These are phyloP conservation scores for Vitis vinifera DNA, from an alignment of 164 flowering plant genomes.

Conservation along the genomic window ASM3070453v1 NC_081814.1:6305501-6306000, in stretches of 20 bases:
- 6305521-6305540: no score
- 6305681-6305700: no score
- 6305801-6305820: conserved; percentile 69
- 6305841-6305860: conserved; percentile 77
- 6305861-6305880: conserved; percentile 72
- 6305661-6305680: no score
- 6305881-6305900: conserved; percentile 65
- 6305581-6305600: no score
- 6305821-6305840: conserved; percentile 67
- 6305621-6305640: no score
- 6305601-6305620: no score
- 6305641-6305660: no score
- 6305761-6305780: conserved; percentile 76
- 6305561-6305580: no score
- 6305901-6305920: conserved; percentile 59
- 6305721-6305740: no score
- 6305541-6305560: no score
- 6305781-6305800: conserved; percentile 56
- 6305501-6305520: no score
- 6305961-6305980: conserved; percentile 75
- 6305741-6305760: conserved; percentile 32
- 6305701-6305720: no score
- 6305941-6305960: conserved; percentile 84
- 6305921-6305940: conserved; percentile 33
- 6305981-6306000: conserved; percentile 37